Base-by-base conservation (phyloP, 2,329 filamentous ascomycete species). In the Penicillium frequentans region DNA sequence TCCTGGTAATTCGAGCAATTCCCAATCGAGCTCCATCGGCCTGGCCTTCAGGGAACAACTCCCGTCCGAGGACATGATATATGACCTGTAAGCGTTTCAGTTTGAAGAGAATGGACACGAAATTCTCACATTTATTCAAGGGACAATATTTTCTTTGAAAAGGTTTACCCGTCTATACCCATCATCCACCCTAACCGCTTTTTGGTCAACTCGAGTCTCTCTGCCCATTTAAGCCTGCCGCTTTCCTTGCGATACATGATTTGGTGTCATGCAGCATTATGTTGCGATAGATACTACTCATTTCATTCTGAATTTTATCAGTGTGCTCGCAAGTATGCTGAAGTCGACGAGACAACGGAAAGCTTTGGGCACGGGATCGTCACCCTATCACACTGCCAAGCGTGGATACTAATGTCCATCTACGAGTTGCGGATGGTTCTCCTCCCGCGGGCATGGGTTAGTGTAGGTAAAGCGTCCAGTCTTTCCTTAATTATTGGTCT, bases 361-460 rank as follows among this genome's bases (percentile, higher is more conserved):
- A 93, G 93, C 3, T 92, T 93, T 64, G 95, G 95, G 51, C 93
- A 98, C 73, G 84, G 87, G 64, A 90, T 96, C 72, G 90, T 97
- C 64, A 93, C 89, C 1, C 81, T 97, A 27, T 87, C 89, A 16
- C 91, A 96, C 73, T 90, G 89, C 51, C 95, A 98, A 73, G 86
- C 90, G 1, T 95, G 96, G 82, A 81, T 87, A 24, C 79, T 98
- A 19, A 81, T 96, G 47, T 85, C 87, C 6, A 87, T 84, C 1
- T 97, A 96, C 68, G 95, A 99, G 73, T 97, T 97, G 80, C 96
- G 93, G 76, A 90, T 90, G 83, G 96, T 98, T 90, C 96, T 92
- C 73, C 97, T 98, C 66, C 93, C 95, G 1, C 82, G 95, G 63
- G 93, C 93, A 1, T 98, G 95, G 31, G 4, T 35, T 16, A 35